phyloP scores from a whole-genome alignment of 2,329 filamentous ascomycete species.

The Penicillium sp. region DNA sequence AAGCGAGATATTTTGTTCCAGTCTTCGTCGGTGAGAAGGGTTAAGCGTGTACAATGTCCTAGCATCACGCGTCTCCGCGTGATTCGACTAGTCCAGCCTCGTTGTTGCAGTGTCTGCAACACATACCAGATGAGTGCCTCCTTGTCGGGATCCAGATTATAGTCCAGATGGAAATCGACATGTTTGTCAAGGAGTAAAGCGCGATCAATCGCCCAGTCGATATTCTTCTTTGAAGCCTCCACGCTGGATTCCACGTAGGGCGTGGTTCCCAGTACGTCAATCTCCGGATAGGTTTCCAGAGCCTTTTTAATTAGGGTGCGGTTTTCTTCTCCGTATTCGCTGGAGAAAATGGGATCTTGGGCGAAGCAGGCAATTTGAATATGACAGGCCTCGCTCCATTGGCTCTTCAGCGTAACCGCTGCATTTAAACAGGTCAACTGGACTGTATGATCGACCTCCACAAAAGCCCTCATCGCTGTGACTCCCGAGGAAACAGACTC shows the following conservation, averaged over 20 bases:
- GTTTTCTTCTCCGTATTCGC: constrained; percentile 54
- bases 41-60: constrained; percentile 69
- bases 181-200: constrained; percentile 56
- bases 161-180: constrained; percentile 72
- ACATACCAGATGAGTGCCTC: constrained; percentile 58
- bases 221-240: constrained; percentile 55
- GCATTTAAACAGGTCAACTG: constrained; percentile 58
- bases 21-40: constrained; percentile 52
- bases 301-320: constrained; percentile 52
- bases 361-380: constrained; percentile 72
- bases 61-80: constrained; percentile 56
- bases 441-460: constrained; percentile 68
- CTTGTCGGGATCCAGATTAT: constrained; percentile 57
- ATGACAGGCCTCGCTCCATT: constrained; percentile 55
- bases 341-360: constrained; percentile 67
- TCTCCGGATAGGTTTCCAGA: constrained; percentile 33
- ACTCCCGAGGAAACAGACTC: constrained; percentile 66
- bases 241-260: constrained; percentile 66
- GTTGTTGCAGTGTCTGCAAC: constrained; percentile 51
- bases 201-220: constrained; percentile 61
- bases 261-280: constrained; percentile 66
- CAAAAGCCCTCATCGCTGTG: constrained; percentile 68
- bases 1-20: constrained; percentile 51
- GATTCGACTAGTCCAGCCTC: constrained; percentile 50
- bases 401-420: constrained; percentile 57